Base-by-base conservation (phyloP, 2,329 filamentous ascomycete genomes). In the Verticillium alfalfae region DNA sequence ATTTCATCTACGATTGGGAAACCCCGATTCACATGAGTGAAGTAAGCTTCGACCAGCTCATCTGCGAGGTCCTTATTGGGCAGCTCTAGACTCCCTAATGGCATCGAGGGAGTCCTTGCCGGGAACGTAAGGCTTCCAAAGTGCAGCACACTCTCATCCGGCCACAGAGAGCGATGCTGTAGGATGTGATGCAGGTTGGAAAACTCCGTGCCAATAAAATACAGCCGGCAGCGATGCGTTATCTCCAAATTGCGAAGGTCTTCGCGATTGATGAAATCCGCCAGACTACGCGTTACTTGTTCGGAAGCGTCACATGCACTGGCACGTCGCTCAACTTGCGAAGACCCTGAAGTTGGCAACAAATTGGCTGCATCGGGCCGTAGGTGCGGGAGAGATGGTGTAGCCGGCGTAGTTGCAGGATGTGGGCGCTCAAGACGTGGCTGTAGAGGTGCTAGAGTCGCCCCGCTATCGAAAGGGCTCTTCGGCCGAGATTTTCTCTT, bases 121-220 rank as follows among this genome's bases (percentile, higher is more conserved):
- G 70, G 64, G n/a, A 71, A 68, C 37, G 71, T 67, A 34, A 70
- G 68, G 34, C 70, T 75, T 34, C 68, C 68, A 54, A 74, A 76
- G 64, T 78, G 76, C 34, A 73, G 67, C 5, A 72, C 68, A 59
- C 67, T 63, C 34, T 70, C 54, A 18, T 54, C 62, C 22, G 67
- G 60, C 52, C 69, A 65, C 13, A 68, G 63, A 12, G 72, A 70
- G 62, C 80, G 78, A 63, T 84, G 81, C 13, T 80, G 79, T 34
- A 84, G 78, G 52, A 84, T 71, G 65, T 84, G 83, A 60, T 82
- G 82, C 66, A 84, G 76, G 62, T 84, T 85, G 38, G 82, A 85
- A 62, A 82, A 77, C 64, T 84, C 81, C 61, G 81, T 80, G 7
- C 82, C 82, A 55, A 85, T 81, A 66, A 82, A 85, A 61, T 81